phyloP scores from a whole-genome alignment of 2,329 filamentous ascomycete species.

The Colletotrichum tropicicola region DNA sequence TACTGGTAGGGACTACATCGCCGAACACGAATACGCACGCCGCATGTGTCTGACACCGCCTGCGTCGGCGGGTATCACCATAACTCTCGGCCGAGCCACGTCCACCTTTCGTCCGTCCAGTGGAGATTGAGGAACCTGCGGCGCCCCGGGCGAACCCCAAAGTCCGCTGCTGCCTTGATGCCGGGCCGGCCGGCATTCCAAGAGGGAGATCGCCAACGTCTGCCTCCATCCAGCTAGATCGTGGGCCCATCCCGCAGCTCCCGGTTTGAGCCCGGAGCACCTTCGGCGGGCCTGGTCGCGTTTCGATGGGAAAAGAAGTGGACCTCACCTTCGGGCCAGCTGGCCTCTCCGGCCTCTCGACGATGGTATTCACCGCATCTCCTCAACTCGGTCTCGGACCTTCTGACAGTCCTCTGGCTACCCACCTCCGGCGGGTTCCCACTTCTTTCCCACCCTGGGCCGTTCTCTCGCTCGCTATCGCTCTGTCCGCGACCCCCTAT shows the following conservation, averaged over 20 bases:
- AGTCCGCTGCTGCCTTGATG: slow-evolving; percentile 20
- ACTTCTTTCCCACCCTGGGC: not conserved
- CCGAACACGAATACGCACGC: slow-evolving; percentile 20
- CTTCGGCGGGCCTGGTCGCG: not conserved
- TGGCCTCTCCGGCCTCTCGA: not conserved
- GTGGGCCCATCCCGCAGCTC: not conserved
- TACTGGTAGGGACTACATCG: not conserved
- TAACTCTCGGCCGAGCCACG: slow-evolving; percentile 21
- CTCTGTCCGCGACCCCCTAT: not conserved
- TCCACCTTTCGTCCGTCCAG: not conserved
- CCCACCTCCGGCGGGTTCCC: slow-evolving; percentile 5
- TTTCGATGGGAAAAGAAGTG: not conserved
- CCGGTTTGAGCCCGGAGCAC: not conserved
- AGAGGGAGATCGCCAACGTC: slow-evolving; percentile 1
- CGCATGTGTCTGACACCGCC: not conserved
- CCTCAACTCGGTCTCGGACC: slow-evolving; percentile 10
- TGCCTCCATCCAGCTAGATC: slow-evolving; percentile 2
- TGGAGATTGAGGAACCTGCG: not conserved
- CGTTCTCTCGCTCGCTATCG: not conserved
- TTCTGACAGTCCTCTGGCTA: not conserved
- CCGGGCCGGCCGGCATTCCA: slow-evolving; percentile 11
- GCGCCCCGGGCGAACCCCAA: slow-evolving; percentile 9
- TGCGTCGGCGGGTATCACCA: not conserved
- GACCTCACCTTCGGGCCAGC: not conserved
- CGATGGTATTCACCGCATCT: not conserved